Conservation (phyloP, 2,329 filamentous ascomycete species). For the Amauroascus niger region DNA sequence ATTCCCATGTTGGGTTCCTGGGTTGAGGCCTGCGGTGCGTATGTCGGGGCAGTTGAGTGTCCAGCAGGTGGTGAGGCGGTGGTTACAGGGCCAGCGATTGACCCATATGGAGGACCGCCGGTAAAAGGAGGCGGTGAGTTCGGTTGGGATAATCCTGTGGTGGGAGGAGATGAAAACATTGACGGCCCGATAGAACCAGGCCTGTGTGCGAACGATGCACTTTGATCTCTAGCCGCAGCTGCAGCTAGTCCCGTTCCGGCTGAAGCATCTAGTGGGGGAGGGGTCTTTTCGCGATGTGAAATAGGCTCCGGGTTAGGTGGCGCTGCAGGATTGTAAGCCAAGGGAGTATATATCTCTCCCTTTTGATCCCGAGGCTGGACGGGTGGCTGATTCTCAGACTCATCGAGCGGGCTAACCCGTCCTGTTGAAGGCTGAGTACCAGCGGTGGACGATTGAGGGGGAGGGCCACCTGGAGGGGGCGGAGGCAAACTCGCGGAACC, state of each 20-base stretch:
- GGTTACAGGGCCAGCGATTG: constrained; percentile 16
- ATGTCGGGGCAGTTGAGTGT: constrained; percentile 21
- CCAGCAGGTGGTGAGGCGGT: constrained; percentile 15
- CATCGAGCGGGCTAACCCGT: constrained; percentile 13
- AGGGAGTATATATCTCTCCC: constrained; percentile 38
- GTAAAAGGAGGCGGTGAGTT: constrained; percentile 10
- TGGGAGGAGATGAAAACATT: constrained; percentile 31
- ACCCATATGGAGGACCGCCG: constrained; percentile 25
- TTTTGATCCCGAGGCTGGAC: constrained; percentile 20
- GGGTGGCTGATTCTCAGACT: constrained; percentile 1
- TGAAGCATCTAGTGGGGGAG: constrained; percentile 49
- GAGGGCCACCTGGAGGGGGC: constrained; percentile 18
- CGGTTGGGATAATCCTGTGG: constrained; percentile 25
- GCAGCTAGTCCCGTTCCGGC: constrained; percentile 39
- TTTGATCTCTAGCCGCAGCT: constrained; percentile 33
- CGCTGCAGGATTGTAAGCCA: constrained; percentile 58
- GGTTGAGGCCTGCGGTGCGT: constrained; percentile 26
- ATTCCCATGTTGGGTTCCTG: constrained; percentile 31
- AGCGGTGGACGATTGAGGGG: constrained; percentile 19
- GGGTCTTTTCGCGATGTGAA: constrained; percentile 56
- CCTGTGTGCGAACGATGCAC: constrained; percentile 24
- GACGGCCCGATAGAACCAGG: constrained; percentile 19
- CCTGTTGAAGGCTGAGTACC: constrained; percentile 19
- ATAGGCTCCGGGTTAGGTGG: constrained; percentile 57
- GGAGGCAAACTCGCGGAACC: constrained; percentile 21